Evolutionary conservation across 192 early-diverging fungal species (phyloP).

Genomic region (Borealophlyctis nickersoniae): DNA sequence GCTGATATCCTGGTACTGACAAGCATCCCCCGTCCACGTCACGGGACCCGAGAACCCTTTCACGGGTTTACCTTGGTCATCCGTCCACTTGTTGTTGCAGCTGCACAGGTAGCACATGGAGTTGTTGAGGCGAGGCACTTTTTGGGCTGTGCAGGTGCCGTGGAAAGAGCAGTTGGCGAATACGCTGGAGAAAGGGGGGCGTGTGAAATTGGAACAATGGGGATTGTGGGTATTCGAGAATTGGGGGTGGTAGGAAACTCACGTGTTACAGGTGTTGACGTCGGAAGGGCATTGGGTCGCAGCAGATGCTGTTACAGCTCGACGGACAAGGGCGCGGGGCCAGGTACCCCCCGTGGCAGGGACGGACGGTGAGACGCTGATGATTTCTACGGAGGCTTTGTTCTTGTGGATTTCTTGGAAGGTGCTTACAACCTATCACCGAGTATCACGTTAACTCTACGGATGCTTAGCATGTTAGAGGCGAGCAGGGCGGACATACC

Average conservation of each 20-base stretch:
- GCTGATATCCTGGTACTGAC: slow-evolving; percentile 35
- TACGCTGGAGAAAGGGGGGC: not conserved
- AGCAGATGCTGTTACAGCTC: not conserved
- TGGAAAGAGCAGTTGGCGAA: slow-evolving; percentile 34
- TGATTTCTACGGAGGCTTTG: not conserved
- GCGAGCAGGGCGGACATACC: not conserved
- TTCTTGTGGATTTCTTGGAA: slow-evolving; percentile 8
- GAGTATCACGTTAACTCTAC: not conserved
- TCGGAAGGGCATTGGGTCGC: not conserved
- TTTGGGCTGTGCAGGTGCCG: slow-evolving; percentile 19
- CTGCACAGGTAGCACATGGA: slow-evolving; percentile 25
- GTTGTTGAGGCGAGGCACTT: not conserved
- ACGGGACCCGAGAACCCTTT: slow-evolving; percentile 27
- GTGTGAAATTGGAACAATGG: not conserved
- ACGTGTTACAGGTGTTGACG: not conserved
- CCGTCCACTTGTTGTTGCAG: slow-evolving; percentile 25
- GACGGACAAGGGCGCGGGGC: slow-evolving; percentile 5
- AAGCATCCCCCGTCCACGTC: slow-evolving; percentile 28
- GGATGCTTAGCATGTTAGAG: slow-evolving; percentile 1
- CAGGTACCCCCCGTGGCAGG: not conserved
- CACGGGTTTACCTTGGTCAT: slow-evolving; percentile 25
- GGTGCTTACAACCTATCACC: not conserved
- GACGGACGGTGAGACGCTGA: slow-evolving; percentile 4
- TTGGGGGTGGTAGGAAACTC: not conserved
- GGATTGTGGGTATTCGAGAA: not conserved